These are phyloP conservation scores for Dendrocalamus latiflorus DNA, from an alignment of 202 grass and related monocot species.

Conservation along the genomic window DNA sequence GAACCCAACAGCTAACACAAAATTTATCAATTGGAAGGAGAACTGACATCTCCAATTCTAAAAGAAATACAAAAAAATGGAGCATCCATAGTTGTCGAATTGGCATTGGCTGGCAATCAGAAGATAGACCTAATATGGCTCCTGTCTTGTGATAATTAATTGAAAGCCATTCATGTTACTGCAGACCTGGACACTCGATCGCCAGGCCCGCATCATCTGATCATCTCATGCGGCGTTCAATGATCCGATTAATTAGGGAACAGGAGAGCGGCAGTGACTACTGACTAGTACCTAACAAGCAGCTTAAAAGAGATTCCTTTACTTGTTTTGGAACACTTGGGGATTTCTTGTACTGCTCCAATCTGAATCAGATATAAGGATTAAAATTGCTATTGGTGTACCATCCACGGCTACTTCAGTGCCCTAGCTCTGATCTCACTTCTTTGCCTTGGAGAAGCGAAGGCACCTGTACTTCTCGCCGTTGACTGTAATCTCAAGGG, in stretches of 20 bases:
- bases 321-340: no score
- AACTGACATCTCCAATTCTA: background rate
- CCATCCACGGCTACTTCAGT: background rate
- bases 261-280: background rate
- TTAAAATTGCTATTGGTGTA: background rate
- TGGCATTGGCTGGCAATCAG: background rate
- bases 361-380: background rate
- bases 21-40: background rate
- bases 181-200: slow-evolving; percentile 7
- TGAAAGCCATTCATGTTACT: slow-evolving; percentile 13
- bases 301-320: no score
- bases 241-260: slow-evolving; percentile 1
- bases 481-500: slow-evolving; percentile 89
- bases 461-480: slow-evolving; percentile 96
- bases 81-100: background rate
- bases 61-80: background rate
- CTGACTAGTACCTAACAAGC: background rate
- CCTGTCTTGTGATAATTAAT: background rate
- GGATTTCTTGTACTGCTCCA: background rate
- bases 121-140: slow-evolving; percentile 8
- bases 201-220: background rate
- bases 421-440: slow-evolving; percentile 31
- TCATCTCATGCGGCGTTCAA: no score
- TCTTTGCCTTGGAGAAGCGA: slow-evolving; percentile 92
- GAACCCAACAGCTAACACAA: background rate